These are phyloP conservation scores for Albizia julibrissin DNA, from an alignment of 306 rosid genomes.

Conservation along the genomic window DNA sequence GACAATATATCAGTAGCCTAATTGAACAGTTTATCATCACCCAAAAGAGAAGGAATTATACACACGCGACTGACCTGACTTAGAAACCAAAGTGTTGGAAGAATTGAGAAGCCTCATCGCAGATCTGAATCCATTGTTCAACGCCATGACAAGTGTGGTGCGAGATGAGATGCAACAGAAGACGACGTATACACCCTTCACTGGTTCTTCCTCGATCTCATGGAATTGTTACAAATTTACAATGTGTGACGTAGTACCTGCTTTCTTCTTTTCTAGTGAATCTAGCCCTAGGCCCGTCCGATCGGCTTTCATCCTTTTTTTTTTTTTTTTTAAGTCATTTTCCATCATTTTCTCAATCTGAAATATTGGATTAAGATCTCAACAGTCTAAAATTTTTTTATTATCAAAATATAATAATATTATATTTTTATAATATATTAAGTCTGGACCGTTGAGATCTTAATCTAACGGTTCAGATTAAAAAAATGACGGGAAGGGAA, in stretches of 20 bases:
- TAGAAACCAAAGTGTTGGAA: not conserved
- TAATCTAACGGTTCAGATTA: too few species aligned
- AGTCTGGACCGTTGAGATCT: too few species aligned
- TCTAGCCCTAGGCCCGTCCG: not conserved
- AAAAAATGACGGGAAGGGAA: too few species aligned
- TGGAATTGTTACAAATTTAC: not conserved
- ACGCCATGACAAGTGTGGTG: not conserved
- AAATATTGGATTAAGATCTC: too few species aligned
- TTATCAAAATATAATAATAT: too few species aligned
- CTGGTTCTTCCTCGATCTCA: not conserved
- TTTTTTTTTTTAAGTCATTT: too few species aligned
- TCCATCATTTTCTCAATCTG: too few species aligned
- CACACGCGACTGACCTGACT: conserved; percentile 13
- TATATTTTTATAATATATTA: too few species aligned
- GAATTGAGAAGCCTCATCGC: conserved; percentile 7
- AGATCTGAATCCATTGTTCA: conserved; percentile 30
- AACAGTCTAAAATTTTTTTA: too few species aligned
- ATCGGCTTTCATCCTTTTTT: too few species aligned
- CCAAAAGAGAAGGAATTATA: not conserved
- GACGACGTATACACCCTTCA: not conserved
- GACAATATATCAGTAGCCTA: not conserved
- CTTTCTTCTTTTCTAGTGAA: not conserved
- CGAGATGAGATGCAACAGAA: not conserved
- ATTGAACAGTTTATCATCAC: not conserved
- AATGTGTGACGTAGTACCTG: not conserved